These are phyloP conservation scores for Aspergillus melleus DNA, from an alignment of 2,329 filamentous ascomycete genomes.

Conservation along the genomic window DNA sequence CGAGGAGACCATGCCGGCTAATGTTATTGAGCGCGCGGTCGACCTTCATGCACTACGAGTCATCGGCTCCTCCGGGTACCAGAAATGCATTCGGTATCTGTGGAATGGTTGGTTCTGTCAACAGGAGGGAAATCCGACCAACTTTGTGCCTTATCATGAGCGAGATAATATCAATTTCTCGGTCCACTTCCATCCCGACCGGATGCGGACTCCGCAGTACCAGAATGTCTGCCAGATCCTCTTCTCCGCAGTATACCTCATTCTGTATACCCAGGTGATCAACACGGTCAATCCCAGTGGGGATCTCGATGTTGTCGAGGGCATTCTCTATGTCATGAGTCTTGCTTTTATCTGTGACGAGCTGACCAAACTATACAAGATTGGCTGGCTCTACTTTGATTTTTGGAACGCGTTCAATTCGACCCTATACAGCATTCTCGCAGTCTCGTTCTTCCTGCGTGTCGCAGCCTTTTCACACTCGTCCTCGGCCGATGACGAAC, in stretches of 20 bases:
- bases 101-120: slow-evolving; percentile 98
- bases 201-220: slow-evolving; percentile 88
- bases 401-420: slow-evolving; percentile 98
- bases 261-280: slow-evolving; percentile 83
- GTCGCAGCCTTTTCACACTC: slow-evolving; percentile 73
- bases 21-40: slow-evolving; percentile 90
- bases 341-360: slow-evolving; percentile 90
- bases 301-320: slow-evolving; percentile 80
- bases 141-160: slow-evolving; percentile 82
- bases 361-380: slow-evolving; percentile 85
- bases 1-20: slow-evolving; percentile 71
- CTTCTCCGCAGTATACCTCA: slow-evolving; percentile 79
- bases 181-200: slow-evolving; percentile 85
- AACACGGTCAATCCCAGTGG: slow-evolving; percentile 88
- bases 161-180: slow-evolving; percentile 77
- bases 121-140: slow-evolving; percentile 84
- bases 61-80: slow-evolving; percentile 90
- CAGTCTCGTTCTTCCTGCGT: slow-evolving; percentile 74
- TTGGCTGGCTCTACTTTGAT: slow-evolving; percentile 83
- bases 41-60: slow-evolving; percentile 86
- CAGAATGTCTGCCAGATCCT: slow-evolving; percentile 88
- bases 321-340: slow-evolving; percentile 86
- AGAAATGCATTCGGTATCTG: slow-evolving; percentile 89
- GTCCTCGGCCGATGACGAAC: slow-evolving; percentile 46
- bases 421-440: slow-evolving; percentile 75